Base-by-base conservation (phyloP, 805 yeast species). In the Candida nanaspora region DNA sequence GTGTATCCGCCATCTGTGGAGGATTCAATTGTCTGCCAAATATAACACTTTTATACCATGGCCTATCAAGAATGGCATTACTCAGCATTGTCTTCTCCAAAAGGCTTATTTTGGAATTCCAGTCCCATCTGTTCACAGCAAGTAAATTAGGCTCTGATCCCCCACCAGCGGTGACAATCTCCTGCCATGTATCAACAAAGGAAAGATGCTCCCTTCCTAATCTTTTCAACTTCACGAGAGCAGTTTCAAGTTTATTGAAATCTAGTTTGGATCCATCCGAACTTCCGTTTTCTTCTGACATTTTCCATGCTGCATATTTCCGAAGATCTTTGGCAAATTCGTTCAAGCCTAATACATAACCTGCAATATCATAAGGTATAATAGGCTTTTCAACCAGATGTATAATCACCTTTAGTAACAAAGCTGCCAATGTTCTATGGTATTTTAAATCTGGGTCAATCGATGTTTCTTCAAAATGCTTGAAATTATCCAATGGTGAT, bases 121-220 rank as follows among this genome's bases (percentile, higher is more conserved):
- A 84, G 42, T 76, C 77, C 82, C 86, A 76, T 51, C 98, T 69
- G 46, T 76, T 79, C 35, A 80, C 78, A 0, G 89, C 72, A 31
- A 86, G 63, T 41, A 82, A 56, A 2, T 87, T 76, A 1, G 95
- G 88, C 55, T 89, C 95, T 3, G 78, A 52, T 2, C 83, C 89
- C 4, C 72, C 65, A 37, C 69, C 73, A 26, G 70, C 68, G 13
- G 60, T 57, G 3, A 74, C 74, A 18, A 76, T 62, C 26, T 73
- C 72, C 19, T 61, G 56, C 96, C 96, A 89, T 7, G 80, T 76
- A 19, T 62, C 61, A 3, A 61, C 56, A 80, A 88, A 83, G 2
- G 69, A 63, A 13, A 67, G 69, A 53, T 78, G 74, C 23, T 69
- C 71, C 3, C 61, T 56, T 1, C 78, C 77, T 19, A 72, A 56